phyloP scores from a whole-genome alignment of 139 green algal species.

The Medakamo hakoo region DNA sequence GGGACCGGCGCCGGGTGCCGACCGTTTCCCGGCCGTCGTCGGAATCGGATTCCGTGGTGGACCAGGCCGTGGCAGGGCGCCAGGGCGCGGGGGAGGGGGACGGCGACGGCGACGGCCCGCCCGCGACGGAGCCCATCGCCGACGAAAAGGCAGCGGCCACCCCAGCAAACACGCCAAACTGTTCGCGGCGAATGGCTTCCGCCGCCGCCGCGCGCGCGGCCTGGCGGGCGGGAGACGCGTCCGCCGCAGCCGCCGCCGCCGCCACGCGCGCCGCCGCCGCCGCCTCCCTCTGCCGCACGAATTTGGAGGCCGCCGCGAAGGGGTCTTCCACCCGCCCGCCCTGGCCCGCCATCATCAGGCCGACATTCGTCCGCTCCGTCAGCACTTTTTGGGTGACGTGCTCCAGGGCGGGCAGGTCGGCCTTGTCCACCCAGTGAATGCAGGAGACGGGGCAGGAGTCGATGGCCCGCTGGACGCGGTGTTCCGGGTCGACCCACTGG shows the following conservation, averaged over 20 bases:
- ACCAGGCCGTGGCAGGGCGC: no score
- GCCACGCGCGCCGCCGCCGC: no score
- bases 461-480: slow-evolving; percentile 20
- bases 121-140: not conserved
- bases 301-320: slow-evolving; percentile 18
- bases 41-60: not conserved
- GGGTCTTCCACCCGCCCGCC: slow-evolving; percentile 22
- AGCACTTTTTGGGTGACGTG: slow-evolving; percentile 50
- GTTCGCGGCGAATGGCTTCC: not conserved
- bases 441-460: slow-evolving; percentile 69
- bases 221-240: not conserved
- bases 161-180: not conserved
- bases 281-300: slow-evolving; percentile 26
- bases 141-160: not conserved
- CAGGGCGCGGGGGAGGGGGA: not conserved
- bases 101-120: not conserved
- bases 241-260: no score
- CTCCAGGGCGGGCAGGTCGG: slow-evolving; percentile 58
- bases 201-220: no score
- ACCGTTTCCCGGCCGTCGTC: not conserved
- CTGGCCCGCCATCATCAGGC: slow-evolving; percentile 62
- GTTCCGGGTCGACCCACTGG: slow-evolving; percentile 14
- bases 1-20: no score
- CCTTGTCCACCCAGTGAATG: slow-evolving; percentile 72
- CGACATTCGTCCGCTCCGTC: slow-evolving; percentile 39